These are phyloP conservation scores for Leucogyrophana mollusca DNA, from an alignment of 768 basidiomycete genomes.

Conservation along the genomic window DNA sequence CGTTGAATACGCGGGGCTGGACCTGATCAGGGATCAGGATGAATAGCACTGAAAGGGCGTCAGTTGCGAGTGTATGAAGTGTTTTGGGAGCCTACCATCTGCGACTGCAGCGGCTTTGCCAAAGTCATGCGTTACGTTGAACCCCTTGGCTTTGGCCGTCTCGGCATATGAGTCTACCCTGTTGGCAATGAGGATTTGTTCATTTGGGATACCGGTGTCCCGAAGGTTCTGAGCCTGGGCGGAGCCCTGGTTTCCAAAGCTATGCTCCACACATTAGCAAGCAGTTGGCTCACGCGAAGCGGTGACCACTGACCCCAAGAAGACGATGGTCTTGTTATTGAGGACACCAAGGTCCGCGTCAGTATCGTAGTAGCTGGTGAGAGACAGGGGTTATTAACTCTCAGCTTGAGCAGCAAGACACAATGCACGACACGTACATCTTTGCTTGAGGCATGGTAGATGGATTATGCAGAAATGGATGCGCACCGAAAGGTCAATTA, in stretches of 20 bases:
- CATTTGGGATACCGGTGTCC: constrained; percentile 61
- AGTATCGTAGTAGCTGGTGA: constrained; percentile 50
- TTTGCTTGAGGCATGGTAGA: constrained; percentile 40
- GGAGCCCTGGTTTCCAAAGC: constrained; percentile 66
- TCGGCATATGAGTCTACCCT: constrained; percentile 56
- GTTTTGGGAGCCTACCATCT: constrained; percentile 40
- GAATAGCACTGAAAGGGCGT: constrained; percentile 47
- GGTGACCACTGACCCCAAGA: constrained; percentile 46
- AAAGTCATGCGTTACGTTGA: constrained; percentile 57
- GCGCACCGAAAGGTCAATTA: neutral
- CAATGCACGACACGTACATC: constrained; percentile 40
- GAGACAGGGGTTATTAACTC: too few species aligned
- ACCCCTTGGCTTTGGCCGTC: constrained; percentile 55
- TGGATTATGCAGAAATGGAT: neutral
- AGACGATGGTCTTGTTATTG: constrained; percentile 52
- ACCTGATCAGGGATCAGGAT: constrained; percentile 64
- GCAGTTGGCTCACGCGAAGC: neutral
- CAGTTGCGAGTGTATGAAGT: neutral
- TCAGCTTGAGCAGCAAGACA: neutral
- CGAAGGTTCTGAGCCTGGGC: constrained; percentile 66
- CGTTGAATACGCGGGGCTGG: constrained; percentile 62
- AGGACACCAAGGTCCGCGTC: constrained; percentile 55
- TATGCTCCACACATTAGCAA: constrained; percentile 15
- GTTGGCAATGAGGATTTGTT: constrained; percentile 60
- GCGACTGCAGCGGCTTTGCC: constrained; percentile 52